phyloP scores from a whole-genome alignment of 1,284 basidiomycete genomes.

The Heterobasidion parviporum region DNA sequence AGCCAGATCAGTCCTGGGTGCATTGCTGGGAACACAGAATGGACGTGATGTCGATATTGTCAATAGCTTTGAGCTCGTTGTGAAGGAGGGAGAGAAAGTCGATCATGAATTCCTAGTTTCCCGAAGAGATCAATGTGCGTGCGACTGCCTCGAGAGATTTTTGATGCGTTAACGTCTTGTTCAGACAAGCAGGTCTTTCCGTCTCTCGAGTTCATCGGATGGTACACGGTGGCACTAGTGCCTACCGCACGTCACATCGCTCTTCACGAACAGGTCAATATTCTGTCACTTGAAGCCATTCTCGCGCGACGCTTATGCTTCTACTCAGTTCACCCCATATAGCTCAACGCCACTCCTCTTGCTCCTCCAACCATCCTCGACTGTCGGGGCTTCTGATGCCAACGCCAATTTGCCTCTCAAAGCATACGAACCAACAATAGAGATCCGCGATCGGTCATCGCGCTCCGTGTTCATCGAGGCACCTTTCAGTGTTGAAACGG shows the following conservation, averaged over 20 bases:
- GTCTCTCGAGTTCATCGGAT: constrained; percentile 91
- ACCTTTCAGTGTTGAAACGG: constrained; percentile 86
- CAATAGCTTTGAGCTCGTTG: constrained; percentile 88
- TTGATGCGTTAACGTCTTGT: background rate
- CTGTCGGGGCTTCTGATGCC: constrained; percentile 43
- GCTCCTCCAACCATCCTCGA: constrained; percentile 51
- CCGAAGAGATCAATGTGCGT: constrained; percentile 81
- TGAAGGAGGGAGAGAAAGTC: constrained; percentile 48
- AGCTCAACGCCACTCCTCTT: constrained; percentile 75
- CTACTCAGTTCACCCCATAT: constrained; percentile 56
- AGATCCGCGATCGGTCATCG: constrained; percentile 70
- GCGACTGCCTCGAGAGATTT: constrained; percentile 16
- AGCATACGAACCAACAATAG: constrained; percentile 84
- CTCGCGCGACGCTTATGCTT: background rate
- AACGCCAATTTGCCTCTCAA: constrained; percentile 75
- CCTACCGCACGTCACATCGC: constrained; percentile 71
- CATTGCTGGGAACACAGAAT: constrained; percentile 88
- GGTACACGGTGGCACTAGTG: constrained; percentile 81
- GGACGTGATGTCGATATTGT: constrained; percentile 94
- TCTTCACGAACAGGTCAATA: constrained; percentile 76
- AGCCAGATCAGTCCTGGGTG: constrained; percentile 68
- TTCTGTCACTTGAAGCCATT: constrained; percentile 3
- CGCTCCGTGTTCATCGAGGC: constrained; percentile 79
- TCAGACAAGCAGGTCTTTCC: constrained; percentile 97
- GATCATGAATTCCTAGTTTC: constrained; percentile 80